Percentiles rank a stretch among this genome's conserved stretches.
Evolutionary conservation across 2,329 filamentous ascomycete species (phyloP).

Genomic region (Helminthosporium solani): DNA sequence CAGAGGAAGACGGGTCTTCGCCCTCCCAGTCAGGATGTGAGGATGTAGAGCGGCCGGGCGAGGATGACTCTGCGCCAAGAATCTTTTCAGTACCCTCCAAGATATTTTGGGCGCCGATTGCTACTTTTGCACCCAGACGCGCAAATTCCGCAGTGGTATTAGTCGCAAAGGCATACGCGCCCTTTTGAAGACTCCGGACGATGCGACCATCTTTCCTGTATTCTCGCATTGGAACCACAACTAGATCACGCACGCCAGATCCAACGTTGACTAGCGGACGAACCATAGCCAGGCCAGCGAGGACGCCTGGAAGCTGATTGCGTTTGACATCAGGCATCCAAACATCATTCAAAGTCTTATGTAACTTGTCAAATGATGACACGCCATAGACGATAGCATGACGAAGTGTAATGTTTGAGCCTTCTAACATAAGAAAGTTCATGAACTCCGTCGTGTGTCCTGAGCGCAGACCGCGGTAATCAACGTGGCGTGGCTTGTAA

Average conservation of each 20-base stretch:
- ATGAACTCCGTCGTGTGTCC: conserved; percentile 97
- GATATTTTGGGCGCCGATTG: conserved; percentile 91
- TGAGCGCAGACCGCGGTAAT: conserved; percentile 88
- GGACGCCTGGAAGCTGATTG: conserved; percentile 84
- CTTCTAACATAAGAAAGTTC: conserved; percentile 94
- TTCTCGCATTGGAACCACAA: conserved; percentile 86
- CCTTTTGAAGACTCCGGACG: conserved; percentile 88
- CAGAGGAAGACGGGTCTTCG: conserved; percentile 61
- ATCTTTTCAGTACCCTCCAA: conserved; percentile 86
- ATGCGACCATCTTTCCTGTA: conserved; percentile 93
- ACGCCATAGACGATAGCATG: conserved; percentile 93
- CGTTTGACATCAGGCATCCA: conserved; percentile 93
- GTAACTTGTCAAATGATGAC: conserved; percentile 84
- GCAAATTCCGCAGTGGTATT: conserved; percentile 94
- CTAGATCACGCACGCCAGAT: conserved; percentile 78
- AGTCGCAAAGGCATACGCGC: conserved; percentile 83
- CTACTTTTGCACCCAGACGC: conserved; percentile 89
- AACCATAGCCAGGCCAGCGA: conserved; percentile 88
- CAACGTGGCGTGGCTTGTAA: conserved; percentile 97
- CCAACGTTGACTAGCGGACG: conserved; percentile 89
- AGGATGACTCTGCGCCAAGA: conserved; percentile 49
- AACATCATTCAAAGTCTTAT: conserved; percentile 87
- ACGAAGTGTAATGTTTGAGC: conserved; percentile 79
- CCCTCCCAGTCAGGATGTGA: conserved; percentile 48
- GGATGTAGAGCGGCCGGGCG: conserved; percentile 17